Evolutionary conservation across 371 early-diverging fungal species (phyloP).

Genomic region (Synchytrium microbalum): DNA sequence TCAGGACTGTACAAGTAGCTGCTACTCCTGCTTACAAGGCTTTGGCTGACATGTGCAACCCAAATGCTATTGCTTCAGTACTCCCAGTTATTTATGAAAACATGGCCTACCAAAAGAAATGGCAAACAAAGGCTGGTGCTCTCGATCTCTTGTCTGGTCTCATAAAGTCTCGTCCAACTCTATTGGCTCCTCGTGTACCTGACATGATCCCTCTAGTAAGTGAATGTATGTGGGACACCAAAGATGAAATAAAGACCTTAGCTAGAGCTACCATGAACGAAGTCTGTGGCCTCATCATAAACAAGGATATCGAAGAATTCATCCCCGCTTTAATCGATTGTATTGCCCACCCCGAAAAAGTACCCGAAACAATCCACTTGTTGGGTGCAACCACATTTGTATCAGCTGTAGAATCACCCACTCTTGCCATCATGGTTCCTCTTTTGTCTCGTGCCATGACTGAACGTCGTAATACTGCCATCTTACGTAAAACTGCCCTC

Average conservation of each 20-base stretch:
- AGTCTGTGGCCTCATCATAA: constrained; percentile 63
- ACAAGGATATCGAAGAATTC: constrained; percentile 65
- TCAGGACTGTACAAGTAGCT: neutral
- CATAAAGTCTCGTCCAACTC: constrained; percentile 52
- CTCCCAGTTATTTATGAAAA: constrained; percentile 56
- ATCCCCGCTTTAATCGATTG: constrained; percentile 58
- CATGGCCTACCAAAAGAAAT: constrained; percentile 60
- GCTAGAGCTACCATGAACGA: constrained; percentile 50
- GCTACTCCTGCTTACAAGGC: neutral
- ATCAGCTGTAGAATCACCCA: constrained; percentile 67
- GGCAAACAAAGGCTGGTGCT: constrained; percentile 69
- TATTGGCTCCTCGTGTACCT: constrained; percentile 56
- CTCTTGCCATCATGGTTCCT: constrained; percentile 70
- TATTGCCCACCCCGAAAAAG: constrained; percentile 66
- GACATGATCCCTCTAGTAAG: constrained; percentile 64
- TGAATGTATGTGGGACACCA: constrained; percentile 64
- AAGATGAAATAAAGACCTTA: constrained; percentile 50
- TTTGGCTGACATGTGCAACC: neutral
- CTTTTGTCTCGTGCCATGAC: constrained; percentile 44
- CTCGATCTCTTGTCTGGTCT: constrained; percentile 47
- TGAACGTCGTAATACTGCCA: constrained; percentile 18
- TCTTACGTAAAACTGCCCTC: constrained; percentile 65
- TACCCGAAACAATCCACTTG: constrained; percentile 59
- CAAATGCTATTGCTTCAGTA: constrained; percentile 47
- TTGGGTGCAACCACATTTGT: constrained; percentile 73